Percentiles rank a stretch among this genome's conserved stretches.
Conservation (phyloP, 148 eudicot species). For the Amaranthus cruentus region DNA sequence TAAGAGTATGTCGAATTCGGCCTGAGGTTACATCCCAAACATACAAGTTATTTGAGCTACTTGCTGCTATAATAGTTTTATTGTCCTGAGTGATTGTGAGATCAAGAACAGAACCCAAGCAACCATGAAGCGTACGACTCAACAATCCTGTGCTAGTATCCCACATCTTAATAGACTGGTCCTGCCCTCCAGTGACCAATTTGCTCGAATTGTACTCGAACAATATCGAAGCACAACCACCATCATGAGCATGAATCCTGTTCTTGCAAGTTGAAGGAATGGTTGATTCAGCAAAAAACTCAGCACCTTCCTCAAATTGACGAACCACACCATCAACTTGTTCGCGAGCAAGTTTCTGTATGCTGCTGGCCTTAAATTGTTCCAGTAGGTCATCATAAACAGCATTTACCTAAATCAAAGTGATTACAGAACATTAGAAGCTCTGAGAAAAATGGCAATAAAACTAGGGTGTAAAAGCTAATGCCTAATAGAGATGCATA, state of each 20-base stretch:
- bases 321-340: constrained; percentile 97
- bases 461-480: not conserved
- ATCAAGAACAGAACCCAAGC: constrained; percentile 85
- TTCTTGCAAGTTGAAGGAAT: constrained; percentile 58
- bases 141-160: constrained; percentile 64
- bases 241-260: constrained; percentile 74
- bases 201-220: constrained; percentile 73
- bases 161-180: constrained; percentile 78
- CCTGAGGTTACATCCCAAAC: constrained; percentile 81
- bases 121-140: constrained; percentile 55
- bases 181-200: constrained; percentile 86
- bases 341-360: constrained; percentile 73
- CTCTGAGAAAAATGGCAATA: not conserved
- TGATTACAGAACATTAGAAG: not conserved
- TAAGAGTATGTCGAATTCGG: constrained; percentile 77
- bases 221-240: constrained; percentile 81
- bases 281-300: constrained; percentile 60
- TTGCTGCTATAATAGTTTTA: constrained; percentile 75
- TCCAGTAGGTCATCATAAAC: constrained; percentile 69
- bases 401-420: constrained; percentile 61
- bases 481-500: not conserved
- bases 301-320: constrained; percentile 86
- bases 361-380: constrained; percentile 52
- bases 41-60: constrained; percentile 72
- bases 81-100: constrained; percentile 74